Percentiles rank a stretch among this genome's conserved stretches.
Evolutionary conservation across 306 rosid genomes (phyloP).

Genomic region (Fragaria ananassa): DNA sequence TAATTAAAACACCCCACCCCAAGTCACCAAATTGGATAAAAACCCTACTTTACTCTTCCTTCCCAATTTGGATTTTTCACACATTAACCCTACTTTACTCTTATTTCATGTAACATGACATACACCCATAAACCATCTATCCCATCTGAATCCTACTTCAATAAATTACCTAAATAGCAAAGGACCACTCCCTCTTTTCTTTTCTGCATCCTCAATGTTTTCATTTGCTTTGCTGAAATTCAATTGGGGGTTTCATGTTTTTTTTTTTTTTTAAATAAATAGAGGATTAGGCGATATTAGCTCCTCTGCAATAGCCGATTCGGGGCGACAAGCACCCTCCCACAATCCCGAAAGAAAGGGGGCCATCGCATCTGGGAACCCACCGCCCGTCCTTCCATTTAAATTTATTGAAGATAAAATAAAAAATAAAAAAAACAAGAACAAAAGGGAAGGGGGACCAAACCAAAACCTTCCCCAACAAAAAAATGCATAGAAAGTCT

Average conservation of each 20-base stretch:
- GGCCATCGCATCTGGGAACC: too few species aligned
- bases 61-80: conserved; percentile 12
- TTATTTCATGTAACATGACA: conserved; percentile 9
- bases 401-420: too few species aligned
- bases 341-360: too few species aligned
- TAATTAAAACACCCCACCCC: not conserved
- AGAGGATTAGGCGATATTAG: too few species aligned
- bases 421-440: too few species aligned
- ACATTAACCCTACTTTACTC: not conserved
- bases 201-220: not conserved
- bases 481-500: too few species aligned
- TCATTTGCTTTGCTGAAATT: not conserved
- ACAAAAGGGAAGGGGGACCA: too few species aligned
- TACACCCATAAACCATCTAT: not conserved
- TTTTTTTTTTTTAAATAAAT: too few species aligned
- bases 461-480: too few species aligned
- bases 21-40: not conserved
- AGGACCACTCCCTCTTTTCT: conserved; percentile 6
- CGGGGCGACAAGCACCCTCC: too few species aligned
- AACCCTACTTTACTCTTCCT: conserved; percentile 15
- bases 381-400: too few species aligned
- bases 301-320: too few species aligned
- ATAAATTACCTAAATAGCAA: conserved; percentile 2
- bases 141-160: conserved; percentile 1
- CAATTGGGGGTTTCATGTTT: not conserved